Percentiles rank a stretch among this genome's conserved stretches.
Conservation (phyloP, 2,329 filamentous ascomycete species). For the Cordyceps tenuipes region DNA sequence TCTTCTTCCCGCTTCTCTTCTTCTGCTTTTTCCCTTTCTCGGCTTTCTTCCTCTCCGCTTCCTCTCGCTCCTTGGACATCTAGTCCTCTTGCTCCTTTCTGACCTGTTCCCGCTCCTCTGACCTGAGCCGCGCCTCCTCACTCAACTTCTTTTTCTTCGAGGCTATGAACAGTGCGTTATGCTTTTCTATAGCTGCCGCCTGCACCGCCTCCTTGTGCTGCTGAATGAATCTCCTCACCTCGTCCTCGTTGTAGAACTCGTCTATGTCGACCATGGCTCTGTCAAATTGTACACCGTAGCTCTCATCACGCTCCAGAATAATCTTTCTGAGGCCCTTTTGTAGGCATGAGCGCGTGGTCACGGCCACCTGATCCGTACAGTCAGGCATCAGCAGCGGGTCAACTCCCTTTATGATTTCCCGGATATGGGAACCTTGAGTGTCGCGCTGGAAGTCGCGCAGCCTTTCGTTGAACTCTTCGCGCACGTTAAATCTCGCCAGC, state of each 20-base stretch:
- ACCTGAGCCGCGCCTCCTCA: not conserved
- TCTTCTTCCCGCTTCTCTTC: too few relatives aligned
- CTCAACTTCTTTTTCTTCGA: not conserved
- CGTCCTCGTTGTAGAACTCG: conserved; percentile 36
- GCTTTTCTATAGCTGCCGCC: conserved; percentile 22
- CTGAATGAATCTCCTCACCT: conserved; percentile 34
- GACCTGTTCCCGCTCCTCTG: not conserved
- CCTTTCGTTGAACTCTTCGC: conserved; percentile 34
- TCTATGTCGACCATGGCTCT: conserved; percentile 24
- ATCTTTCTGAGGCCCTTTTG: conserved; percentile 40
- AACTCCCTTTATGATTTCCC: conserved; percentile 35
- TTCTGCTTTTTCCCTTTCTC: too few relatives aligned
- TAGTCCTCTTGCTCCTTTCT: too few relatives aligned
- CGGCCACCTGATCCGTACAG: conserved; percentile 18
- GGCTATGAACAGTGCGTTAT: conserved; percentile 14
- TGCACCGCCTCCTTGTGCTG: conserved; percentile 31
- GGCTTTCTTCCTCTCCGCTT: too few relatives aligned
- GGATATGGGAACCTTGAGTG: conserved; percentile 34
- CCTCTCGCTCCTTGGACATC: too few relatives aligned
- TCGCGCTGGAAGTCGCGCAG: conserved; percentile 34
- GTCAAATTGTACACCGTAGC: conserved; percentile 27
- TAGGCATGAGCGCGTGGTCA: conserved; percentile 25
- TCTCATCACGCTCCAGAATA: conserved; percentile 35
- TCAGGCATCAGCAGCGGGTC: conserved; percentile 21
- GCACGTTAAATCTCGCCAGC: conserved; percentile 41